These are phyloP conservation scores for Myxozyma kluyveri DNA, from an alignment of 805 yeast species.

Conservation along the genomic window DNA sequence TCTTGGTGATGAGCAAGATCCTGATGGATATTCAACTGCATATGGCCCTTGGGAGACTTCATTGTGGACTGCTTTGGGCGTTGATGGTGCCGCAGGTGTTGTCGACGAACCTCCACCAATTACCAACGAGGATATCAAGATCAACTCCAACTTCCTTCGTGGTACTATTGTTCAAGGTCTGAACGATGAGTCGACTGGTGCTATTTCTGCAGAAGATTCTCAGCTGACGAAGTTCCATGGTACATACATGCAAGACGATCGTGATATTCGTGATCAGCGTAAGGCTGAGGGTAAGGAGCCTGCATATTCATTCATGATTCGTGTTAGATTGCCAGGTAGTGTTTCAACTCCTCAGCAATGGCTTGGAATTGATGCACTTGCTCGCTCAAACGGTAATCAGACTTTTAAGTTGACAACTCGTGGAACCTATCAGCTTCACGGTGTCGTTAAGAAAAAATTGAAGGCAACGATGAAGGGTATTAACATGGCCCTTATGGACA, in stretches of 20 bases:
- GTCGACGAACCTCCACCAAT: constrained; percentile 88
- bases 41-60: constrained; percentile 80
- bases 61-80: constrained; percentile 87
- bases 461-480: constrained; percentile 90
- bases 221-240: constrained; percentile 97
- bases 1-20: constrained; percentile 95
- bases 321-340: constrained; percentile 94
- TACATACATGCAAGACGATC: constrained; percentile 96
- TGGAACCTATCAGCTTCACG: constrained; percentile 95
- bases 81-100: constrained; percentile 71
- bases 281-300: constrained; percentile 93
- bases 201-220: constrained; percentile 85
- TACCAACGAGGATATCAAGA: constrained; percentile 94
- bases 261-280: constrained; percentile 91
- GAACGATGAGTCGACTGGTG: constrained; percentile 78
- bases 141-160: constrained; percentile 79
- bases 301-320: constrained; percentile 93
- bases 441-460: constrained; percentile 83
- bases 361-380: constrained; percentile 76
- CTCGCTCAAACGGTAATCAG: constrained; percentile 81
- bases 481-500: constrained; percentile 86
- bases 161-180: constrained; percentile 91
- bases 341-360: constrained; percentile 84
- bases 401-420: constrained; percentile 93
- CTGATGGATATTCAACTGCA: constrained; percentile 93